These are phyloP conservation scores for Penicillium janthinellum DNA, from an alignment of 2,329 filamentous ascomycete genomes.

Conservation along the genomic window DNA sequence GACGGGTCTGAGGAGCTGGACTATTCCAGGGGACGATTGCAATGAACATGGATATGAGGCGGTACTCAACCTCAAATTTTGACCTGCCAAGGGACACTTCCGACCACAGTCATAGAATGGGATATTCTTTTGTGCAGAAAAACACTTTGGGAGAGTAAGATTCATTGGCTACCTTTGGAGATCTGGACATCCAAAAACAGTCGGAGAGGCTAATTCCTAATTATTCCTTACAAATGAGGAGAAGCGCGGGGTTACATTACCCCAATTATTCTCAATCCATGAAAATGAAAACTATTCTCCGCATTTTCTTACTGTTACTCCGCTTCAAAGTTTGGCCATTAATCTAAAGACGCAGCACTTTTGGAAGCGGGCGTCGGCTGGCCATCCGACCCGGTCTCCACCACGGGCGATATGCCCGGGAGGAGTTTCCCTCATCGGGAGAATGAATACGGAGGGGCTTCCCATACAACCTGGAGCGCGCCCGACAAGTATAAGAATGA, in stretches of 20 bases:
- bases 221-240: too few relatives aligned
- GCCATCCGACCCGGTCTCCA: neutral
- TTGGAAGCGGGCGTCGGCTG: neutral
- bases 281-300: too few relatives aligned
- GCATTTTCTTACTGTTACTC: neutral
- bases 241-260: too few relatives aligned
- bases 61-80: neutral
- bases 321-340: too few relatives aligned
- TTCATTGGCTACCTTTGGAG: too few relatives aligned
- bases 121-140: too few relatives aligned
- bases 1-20: neutral
- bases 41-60: neutral
- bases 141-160: too few relatives aligned
- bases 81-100: too few relatives aligned
- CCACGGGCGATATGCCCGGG: neutral
- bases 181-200: too few relatives aligned
- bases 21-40: neutral
- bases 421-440: neutral
- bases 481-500: neutral
- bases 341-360: neutral
- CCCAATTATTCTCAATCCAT: too few relatives aligned
- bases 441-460: neutral
- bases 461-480: neutral
- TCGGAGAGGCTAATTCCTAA: too few relatives aligned
- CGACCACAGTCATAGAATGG: too few relatives aligned